Percentiles rank a stretch among this genome's conserved stretches.
Conservation (phyloP, 2,329 filamentous ascomycete genomes). For the Onygena corvina region DNA sequence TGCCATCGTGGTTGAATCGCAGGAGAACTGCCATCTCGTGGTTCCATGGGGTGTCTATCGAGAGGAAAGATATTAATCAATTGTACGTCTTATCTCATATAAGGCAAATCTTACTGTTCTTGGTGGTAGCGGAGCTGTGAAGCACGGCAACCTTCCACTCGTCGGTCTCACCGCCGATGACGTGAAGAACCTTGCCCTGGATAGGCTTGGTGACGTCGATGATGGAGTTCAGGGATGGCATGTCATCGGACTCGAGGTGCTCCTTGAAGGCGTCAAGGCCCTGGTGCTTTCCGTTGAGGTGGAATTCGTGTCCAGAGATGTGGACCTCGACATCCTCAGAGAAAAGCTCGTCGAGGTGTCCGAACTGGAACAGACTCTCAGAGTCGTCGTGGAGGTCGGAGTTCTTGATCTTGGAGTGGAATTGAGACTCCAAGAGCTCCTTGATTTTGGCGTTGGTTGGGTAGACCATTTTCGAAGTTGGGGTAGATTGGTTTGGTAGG, state of each 20-base stretch:
- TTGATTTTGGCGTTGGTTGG: constrained; percentile 11
- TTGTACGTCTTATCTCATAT: too few relatives aligned
- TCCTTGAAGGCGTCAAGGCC: constrained; percentile 9
- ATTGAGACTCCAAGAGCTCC: constrained; percentile 9
- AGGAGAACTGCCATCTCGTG: constrained; percentile 11
- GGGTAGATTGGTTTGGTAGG: too few relatives aligned
- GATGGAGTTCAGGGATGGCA: constrained; percentile 10
- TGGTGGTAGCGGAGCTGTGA: constrained; percentile 11
- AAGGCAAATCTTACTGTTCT: constrained; percentile 8
- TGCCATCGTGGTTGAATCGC: constrained; percentile 10
- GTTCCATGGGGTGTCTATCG: constrained; percentile 10
- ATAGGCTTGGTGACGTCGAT: constrained; percentile 11
- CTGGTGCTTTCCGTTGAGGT: constrained; percentile 9
- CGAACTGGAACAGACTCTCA: constrained; percentile 11
- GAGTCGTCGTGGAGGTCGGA: constrained; percentile 8
- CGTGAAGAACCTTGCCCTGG: constrained; percentile 9
- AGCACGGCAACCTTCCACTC: constrained; percentile 11
- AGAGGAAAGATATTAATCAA: neutral
- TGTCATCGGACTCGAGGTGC: constrained; percentile 10
- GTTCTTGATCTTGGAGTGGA: constrained; percentile 7
- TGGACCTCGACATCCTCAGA: constrained; percentile 11
- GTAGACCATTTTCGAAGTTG: constrained; percentile 8
- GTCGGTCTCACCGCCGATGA: constrained; percentile 10
- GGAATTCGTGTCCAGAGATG: constrained; percentile 10
- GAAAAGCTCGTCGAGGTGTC: constrained; percentile 10